These are phyloP conservation scores for Tetrahymena malaccensis DNA, from an alignment of 73 alveolate genomes.

Conservation along the genomic window DNA sequence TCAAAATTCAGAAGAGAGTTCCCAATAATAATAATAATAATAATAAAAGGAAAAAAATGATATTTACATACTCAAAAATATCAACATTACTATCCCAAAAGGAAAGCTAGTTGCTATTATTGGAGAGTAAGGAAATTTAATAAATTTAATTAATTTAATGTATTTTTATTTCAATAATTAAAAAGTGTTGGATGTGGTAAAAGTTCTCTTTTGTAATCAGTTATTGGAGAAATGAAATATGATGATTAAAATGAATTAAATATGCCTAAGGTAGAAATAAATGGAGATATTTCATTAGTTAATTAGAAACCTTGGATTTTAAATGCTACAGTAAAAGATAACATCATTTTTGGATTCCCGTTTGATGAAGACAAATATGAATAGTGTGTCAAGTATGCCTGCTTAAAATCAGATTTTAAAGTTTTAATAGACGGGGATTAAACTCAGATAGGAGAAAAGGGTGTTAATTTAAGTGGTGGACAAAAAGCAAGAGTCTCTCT, in stretches of 20 bases:
- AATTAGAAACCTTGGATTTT: slow-evolving; percentile 49
- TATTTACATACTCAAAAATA: background rate
- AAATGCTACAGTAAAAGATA: slow-evolving; percentile 43
- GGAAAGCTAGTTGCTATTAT: background rate
- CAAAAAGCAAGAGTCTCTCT: slow-evolving; percentile 61
- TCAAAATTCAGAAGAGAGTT: background rate
- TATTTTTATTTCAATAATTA: background rate
- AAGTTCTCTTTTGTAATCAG: slow-evolving; percentile 18
- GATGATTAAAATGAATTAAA: background rate
- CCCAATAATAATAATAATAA: background rate
- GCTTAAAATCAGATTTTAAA: slow-evolving; percentile 39
- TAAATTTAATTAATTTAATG: background rate
- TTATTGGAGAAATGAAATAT: slow-evolving; percentile 28
- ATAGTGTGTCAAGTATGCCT: slow-evolving; percentile 19
- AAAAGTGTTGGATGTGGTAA: slow-evolving; percentile 51
- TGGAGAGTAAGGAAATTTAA: background rate
- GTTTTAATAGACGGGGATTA: slow-evolving; percentile 41
- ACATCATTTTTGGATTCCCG: slow-evolving; percentile 37
- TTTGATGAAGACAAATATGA: slow-evolving; percentile 39
- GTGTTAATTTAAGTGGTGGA: slow-evolving; percentile 61
- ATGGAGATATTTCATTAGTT: slow-evolving; percentile 38
- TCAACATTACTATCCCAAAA: background rate
- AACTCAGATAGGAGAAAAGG: slow-evolving; percentile 60
- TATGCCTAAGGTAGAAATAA: slow-evolving; percentile 8
- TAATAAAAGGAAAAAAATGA: background rate